A percentile compares a stretch with the other conserved stretches of the same genome.
Evolutionary conservation across 371 early-diverging fungal species (phyloP).

Genomic region (Haplosporangium sp.): DNA sequence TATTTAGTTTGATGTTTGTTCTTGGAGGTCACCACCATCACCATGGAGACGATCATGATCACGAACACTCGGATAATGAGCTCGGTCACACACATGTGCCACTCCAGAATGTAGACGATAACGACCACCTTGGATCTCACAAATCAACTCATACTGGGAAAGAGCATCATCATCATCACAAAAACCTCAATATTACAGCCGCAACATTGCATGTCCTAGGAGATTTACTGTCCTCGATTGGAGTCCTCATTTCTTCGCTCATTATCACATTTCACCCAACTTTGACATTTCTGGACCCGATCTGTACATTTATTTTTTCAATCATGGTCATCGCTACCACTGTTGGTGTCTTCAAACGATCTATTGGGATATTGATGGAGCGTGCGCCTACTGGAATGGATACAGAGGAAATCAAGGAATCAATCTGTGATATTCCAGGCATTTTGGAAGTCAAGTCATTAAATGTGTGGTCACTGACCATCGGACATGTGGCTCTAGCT

Average conservation of each 20-base stretch:
- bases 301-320: conserved; percentile 90
- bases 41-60: conserved; percentile 43
- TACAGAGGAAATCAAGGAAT: conserved; percentile 39
- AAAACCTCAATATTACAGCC: conserved; percentile 78
- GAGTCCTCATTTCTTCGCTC: conserved; percentile 87
- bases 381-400: conserved; percentile 33
- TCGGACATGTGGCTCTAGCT: conserved; percentile 32
- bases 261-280: conserved; percentile 78
- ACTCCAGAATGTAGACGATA: conserved; percentile 12
- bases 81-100: neutral
- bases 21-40: conserved; percentile 55
- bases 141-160: conserved; percentile 5
- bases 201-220: conserved; percentile 88
- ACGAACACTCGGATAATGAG: conserved; percentile 33
- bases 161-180: conserved; percentile 27
- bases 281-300: conserved; percentile 80
- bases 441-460: conserved; percentile 48
- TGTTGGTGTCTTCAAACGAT: conserved; percentile 62
- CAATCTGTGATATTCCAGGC: conserved; percentile 43
- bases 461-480: conserved; percentile 46
- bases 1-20: conserved; percentile 48
- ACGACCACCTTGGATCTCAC: conserved; percentile 9
- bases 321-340: conserved; percentile 84
- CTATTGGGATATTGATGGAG: conserved; percentile 72
- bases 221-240: conserved; percentile 86